Base-by-base conservation (phyloP, 2,329 filamentous ascomycete species). In the Zalaria obscura region DNA sequence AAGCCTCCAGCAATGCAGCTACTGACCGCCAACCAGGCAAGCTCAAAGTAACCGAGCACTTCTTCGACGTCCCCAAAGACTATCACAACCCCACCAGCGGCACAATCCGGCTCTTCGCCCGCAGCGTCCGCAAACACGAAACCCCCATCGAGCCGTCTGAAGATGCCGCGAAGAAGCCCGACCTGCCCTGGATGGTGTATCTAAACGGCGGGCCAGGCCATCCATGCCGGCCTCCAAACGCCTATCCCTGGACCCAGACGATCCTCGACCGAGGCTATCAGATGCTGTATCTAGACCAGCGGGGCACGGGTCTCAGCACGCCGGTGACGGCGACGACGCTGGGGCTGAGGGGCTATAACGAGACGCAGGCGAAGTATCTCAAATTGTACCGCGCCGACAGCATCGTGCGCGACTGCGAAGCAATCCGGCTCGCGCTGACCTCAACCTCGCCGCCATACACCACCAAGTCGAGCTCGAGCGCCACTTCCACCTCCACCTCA, bases 391-490 rank as follows among this genome's bases (percentile, higher is more conserved):
- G 89, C 35, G 87, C 89, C 29, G 88, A 95, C 61, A 91, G 75
- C 55, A 93, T 93, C 40, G 87, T 96, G 34, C 77, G 76, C 37
- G 89, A 96, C 55, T 84, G 82, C 48, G 89, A 96, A 58, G 86
- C 88, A 4, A 76, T 96, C 28, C 76, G 89, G 4, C 73, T 78
- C 52, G 80, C 72, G 33, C 67, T 96, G 41, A 91, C 83, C 0
- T 18, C 18, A 18, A 18, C 18, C 18, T 18, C 18, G 18, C 2
- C 18, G 18, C 18, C 18, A 18, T 18, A 18, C 18, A 18, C 18
- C 18, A 18, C 18, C 18, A 18, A 18, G 18, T 18, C 18, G 18
- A 18, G 18, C 18, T 18, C 18, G 18, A 18, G 18, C 18, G 18
- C 18, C 18, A 18, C 18, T 18, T 18, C 18, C 18, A 18, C 18